Evolutionary conservation across 768 basidiomycete genomes (phyloP), one percentile per base, ranked within the genome.

Genomic region (Collybiopsis luxurians): DNA sequence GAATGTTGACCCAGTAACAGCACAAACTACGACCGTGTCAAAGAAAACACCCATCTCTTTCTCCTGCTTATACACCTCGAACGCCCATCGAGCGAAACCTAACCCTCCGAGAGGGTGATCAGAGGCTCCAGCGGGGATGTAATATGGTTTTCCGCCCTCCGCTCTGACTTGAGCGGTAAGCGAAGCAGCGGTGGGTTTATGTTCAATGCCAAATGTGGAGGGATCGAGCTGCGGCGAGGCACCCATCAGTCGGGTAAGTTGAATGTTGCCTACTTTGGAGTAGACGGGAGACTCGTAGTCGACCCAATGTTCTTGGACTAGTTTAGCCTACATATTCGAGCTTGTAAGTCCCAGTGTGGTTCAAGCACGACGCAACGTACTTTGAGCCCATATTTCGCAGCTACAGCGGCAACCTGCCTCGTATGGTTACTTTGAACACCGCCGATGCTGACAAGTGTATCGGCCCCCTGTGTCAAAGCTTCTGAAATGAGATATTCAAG

Each of bases 361-460:
- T n/a, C n/a, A n/a, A n/a, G n/a, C n/a, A n/a, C n/a, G n/a, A n/a
- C n/a, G n/a, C n/a, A 24, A 43, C 50, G 26, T 26, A 62, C 65
- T 56, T 65, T 65, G 12, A 65, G 52, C 9, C 66, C 66, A 45
- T 55, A 64, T 19, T 64, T 62, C 2, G 66, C 66, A 1, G 66
- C 66, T 9, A 65, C 64, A 26, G 66, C 66, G 1, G 66, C 64
- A 7, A 67, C 66, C 54, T 65, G 64, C 39, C 66, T 62, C 24
- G 66, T 67, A 42, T 67, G 66, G 21, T 67, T 67, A 42, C 62
- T 63, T 43, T 67, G 66, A 1, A 67, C 60, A 48, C 66, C 66
- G 9, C 66, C 66, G 45, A 67, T 67, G 17, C 59, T 61, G 23
- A 67, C 64, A 6, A 67, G 54, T 3, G 66, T 67, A 27, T 65